phyloP scores from a whole-genome alignment of 1,284 basidiomycete genomes.

The Ustilago crameri region DNA sequence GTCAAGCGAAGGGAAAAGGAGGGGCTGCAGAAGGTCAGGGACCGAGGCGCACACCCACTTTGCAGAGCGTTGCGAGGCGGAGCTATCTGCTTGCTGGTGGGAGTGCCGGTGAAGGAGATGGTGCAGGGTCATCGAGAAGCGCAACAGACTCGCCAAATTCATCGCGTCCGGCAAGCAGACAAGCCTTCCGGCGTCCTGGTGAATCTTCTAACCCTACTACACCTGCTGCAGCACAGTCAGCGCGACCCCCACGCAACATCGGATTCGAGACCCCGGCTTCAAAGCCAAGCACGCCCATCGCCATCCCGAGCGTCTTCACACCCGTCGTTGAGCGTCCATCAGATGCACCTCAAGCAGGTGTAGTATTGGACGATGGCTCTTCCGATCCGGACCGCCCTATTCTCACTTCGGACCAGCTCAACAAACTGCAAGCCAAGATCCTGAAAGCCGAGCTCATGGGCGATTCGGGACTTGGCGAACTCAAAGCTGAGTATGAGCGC shows the following conservation, averaged over 20 bases:
- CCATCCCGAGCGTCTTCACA: slow-evolving; percentile 53
- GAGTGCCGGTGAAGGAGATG: neutral
- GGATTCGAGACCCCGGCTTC: slow-evolving; percentile 42
- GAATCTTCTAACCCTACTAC: slow-evolving; percentile 38
- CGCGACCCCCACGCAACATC: slow-evolving; percentile 28
- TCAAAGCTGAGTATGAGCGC: slow-evolving; percentile 86
- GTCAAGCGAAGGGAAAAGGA: slow-evolving; percentile 70
- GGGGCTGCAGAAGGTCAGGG: slow-evolving; percentile 66
- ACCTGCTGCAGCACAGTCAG: slow-evolving; percentile 18
- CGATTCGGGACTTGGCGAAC: slow-evolving; percentile 75
- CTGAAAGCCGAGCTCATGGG: slow-evolving; percentile 88
- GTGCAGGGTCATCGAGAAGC: slow-evolving; percentile 4
- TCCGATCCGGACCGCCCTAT: slow-evolving; percentile 29
- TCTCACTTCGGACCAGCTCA: slow-evolving; percentile 75
- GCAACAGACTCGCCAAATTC: slow-evolving; percentile 7
- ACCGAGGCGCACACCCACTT: slow-evolving; percentile 65
- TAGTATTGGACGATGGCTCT: slow-evolving; percentile 18
- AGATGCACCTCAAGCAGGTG: slow-evolving; percentile 5
- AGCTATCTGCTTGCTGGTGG: slow-evolving; percentile 41
- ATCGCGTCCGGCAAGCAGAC: slow-evolving; percentile 36
- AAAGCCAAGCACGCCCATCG: slow-evolving; percentile 39
- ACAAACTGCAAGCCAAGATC: slow-evolving; percentile 91
- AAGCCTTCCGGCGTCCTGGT: slow-evolving; percentile 55
- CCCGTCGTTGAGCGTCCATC: slow-evolving; percentile 24
- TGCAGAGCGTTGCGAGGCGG: slow-evolving; percentile 34